Evolutionary conservation across 73 alveolate species (phyloP), one percentile per base, ranked within the genome.

Genomic region (Paramecium pentaurelia): DNA sequence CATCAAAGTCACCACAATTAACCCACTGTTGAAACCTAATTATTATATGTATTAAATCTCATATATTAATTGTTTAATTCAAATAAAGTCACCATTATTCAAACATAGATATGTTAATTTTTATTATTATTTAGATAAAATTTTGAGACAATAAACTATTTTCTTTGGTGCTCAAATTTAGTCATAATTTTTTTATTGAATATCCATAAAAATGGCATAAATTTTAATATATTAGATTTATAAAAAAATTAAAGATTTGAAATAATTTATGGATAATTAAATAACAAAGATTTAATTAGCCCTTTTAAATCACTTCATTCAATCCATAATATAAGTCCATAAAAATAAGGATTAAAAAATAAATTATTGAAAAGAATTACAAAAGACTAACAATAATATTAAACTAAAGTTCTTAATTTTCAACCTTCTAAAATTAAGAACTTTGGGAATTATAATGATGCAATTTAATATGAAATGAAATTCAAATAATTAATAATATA

Each of bases 11-110:
- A 86, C 86, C 34, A 86, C 28, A 58, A 73, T 73, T 1, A 86
- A 14, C 4, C 93, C 93, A 1, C 86, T 73, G 4, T 86, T 86
- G 32, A 86, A 54, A 54, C 93, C 93, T 16, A 86, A 3, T 30
- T 75, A n/a, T 34, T 22, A 37, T 40, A 14, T 36, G 14, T 37
- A 37, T 37, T 75, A 10, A 70, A 12, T 75, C 60, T 75, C 58
- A 75, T 34, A 37, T 2, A 5, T 37, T 34, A 3, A 75, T 37
- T 10, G 49, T 22, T 40, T 75, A 20, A 36, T 75, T 75, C 0
- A 75, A 2, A 37, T 4, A 20, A 75, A 75, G 30, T 40, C 11
- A 14, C 54, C 84, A 11, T 28, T 3, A 12, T 28, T 27, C 3
- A 68, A 68, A 27, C 40, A 12, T 12, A 68, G 5, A 68, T n/a